Conservation (phyloP, 2,329 filamentous ascomycete species). For the Teratosphaeria epicoccoides region DNA sequence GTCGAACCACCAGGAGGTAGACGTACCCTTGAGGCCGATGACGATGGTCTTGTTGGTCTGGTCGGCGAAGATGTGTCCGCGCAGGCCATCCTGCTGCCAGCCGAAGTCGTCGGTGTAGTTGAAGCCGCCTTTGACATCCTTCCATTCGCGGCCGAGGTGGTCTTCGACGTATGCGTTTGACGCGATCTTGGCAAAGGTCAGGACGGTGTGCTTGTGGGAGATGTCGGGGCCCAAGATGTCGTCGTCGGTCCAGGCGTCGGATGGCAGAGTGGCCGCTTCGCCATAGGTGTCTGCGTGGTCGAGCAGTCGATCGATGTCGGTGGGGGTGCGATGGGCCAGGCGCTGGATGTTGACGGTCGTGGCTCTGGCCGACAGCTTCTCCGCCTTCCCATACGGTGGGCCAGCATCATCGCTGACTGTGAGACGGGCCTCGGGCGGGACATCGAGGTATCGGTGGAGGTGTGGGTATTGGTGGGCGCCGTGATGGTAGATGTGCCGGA, state of each 20-base stretch:
- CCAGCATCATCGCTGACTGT: constrained; percentile 20
- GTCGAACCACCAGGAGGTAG: constrained; percentile 7
- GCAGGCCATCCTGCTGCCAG: constrained; percentile 79
- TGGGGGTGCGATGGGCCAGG: constrained; percentile 64
- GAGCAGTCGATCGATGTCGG: constrained; percentile 68
- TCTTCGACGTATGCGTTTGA: constrained; percentile 77
- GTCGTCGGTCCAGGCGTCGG: constrained; percentile 63
- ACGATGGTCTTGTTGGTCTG: constrained; percentile 76
- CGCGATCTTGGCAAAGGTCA: constrained; percentile 79
- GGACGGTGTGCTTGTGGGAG: constrained; percentile 71
- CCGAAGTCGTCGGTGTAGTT: constrained; percentile 86
- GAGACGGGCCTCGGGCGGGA: constrained; percentile 46
- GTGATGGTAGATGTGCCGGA: constrained; percentile 89
- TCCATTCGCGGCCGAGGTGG: constrained; percentile 66
- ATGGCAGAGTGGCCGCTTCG: constrained; percentile 54
- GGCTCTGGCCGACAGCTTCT: constrained; percentile 32
- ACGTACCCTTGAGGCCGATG: constrained; percentile 72
- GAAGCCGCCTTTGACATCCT: constrained; percentile 66
- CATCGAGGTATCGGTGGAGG: constrained; percentile 66
- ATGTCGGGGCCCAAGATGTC: constrained; percentile 69
- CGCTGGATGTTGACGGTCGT: constrained; percentile 58
- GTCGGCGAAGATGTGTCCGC: constrained; percentile 87
- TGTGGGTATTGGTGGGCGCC: constrained; percentile 68
- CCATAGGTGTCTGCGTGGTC: constrained; percentile 60
- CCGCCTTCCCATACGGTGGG: constrained; percentile 29